Base-by-base conservation (phyloP, 2,329 filamentous ascomycete genomes). In the Cercospora sp. region DNA sequence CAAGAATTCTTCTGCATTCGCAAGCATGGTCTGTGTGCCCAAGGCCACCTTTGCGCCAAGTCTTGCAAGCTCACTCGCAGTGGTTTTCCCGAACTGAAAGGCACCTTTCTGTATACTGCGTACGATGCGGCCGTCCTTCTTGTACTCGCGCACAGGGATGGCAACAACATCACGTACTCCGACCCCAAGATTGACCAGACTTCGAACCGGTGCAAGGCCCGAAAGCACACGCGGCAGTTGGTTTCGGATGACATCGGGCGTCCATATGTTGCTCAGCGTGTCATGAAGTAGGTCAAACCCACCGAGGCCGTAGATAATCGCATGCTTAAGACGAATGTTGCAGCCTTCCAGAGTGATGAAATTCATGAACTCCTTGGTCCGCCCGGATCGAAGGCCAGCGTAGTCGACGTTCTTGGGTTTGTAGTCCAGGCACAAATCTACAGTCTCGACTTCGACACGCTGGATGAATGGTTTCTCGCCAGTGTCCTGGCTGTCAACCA, bases 331-430 rank as follows among this genome's bases (percentile, higher is more conserved):
- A 6, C 91, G 87, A 85, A 99, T 91, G 69, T 94, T 89, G 2
- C 95, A 89, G 72, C 92, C 90, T 73, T 99, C 95, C 1, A 99
- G 87, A 13, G 94, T 91, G 71, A 99, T 87, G 78, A 99, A 97
- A 79, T 99, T 99, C 94, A 98, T 98, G 76, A 99, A 97, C 79
- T 99, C 95, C 0, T 93, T 97, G 0, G 95, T 98, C 72, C 92
- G 93, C 1, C 95, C 95, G 1, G 95, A 97, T 28, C 94, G 89
- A 3, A 99, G 86, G 3, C 94, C 94, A 0, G 90, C 92, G 74
- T 99, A 99, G 79, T 99, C 94, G 18, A 99, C 92, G n/a, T 93
- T 89, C 80, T 99, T 98, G 8, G 95, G 95, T 79, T 99, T 99
- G 82, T 99, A 99, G 80, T 99, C 95, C 3, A 96, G 88, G 76